Conservation (phyloP, 1,139 yeast genomes). For the Candida albicans region DNA sequence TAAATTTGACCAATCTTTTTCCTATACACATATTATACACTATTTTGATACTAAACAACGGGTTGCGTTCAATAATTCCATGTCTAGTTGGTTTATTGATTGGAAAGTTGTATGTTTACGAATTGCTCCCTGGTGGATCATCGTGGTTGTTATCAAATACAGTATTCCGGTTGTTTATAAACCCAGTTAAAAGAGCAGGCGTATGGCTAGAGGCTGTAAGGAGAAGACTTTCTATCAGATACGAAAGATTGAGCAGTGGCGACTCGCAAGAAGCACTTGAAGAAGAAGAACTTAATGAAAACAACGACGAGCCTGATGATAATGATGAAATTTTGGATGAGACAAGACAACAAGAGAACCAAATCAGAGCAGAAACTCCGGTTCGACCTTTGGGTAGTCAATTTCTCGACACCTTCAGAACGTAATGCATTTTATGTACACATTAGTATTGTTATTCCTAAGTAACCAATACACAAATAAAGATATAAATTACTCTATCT, state of each 20-base stretch:
- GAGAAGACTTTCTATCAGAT: constrained; percentile 9
- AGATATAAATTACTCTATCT: neutral
- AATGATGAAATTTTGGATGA: constrained; percentile 28
- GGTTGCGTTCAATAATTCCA: constrained; percentile 49
- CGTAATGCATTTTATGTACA: constrained; percentile 21
- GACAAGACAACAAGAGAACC: constrained; percentile 22
- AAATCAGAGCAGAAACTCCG: constrained; percentile 53
- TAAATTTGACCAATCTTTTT: constrained; percentile 56
- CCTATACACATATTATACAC: constrained; percentile 54
- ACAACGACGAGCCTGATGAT: constrained; percentile 18
- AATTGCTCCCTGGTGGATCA: constrained; percentile 60
- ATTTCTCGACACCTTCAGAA: constrained; percentile 56
- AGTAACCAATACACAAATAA: neutral
- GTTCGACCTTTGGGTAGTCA: constrained; percentile 60
- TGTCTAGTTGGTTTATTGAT: constrained; percentile 57
- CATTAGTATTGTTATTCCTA: neutral
- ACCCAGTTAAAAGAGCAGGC: constrained; percentile 22
- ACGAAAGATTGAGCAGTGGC: constrained; percentile 17
- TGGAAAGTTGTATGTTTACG: constrained; percentile 57
- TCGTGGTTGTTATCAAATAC: constrained; percentile 48
- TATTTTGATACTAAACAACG: constrained; percentile 56
- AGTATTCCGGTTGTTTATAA: constrained; percentile 24
- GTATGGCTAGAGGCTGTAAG: constrained; percentile 5
- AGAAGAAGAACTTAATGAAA: constrained; percentile 7
- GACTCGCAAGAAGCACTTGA: constrained; percentile 13